These are phyloP conservation scores for Calonectria pseudoreteaudii DNA, from an alignment of 2,329 filamentous ascomycete species.

Conservation along the genomic window DNA sequence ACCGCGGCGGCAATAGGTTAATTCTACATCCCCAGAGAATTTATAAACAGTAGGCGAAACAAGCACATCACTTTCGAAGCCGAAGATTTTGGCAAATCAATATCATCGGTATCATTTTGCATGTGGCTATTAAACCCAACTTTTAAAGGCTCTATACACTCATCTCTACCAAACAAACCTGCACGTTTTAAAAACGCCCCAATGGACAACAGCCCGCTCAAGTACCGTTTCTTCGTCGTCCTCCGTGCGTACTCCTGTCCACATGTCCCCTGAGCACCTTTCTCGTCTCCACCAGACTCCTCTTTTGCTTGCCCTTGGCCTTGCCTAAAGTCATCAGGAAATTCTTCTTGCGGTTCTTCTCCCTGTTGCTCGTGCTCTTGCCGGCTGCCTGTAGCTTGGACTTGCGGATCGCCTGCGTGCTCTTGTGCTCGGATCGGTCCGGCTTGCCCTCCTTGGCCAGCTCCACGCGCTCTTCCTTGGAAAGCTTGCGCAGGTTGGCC, in stretches of 20 bases:
- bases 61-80: background rate
- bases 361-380: slow-evolving; percentile 97
- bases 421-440: slow-evolving; percentile 83
- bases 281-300: slow-evolving; percentile 87
- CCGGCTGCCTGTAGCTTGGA: slow-evolving; percentile 89
- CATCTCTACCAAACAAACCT: background rate
- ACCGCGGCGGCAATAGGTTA: background rate
- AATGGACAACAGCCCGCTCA: slow-evolving; percentile 26
- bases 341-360: slow-evolving; percentile 98
- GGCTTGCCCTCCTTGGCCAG: slow-evolving; percentile 86
- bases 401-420: slow-evolving; percentile 84
- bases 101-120: background rate
- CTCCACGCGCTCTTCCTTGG: slow-evolving; percentile 89
- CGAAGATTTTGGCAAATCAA: background rate
- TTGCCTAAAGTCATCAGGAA: slow-evolving; percentile 98
- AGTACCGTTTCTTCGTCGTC: slow-evolving; percentile 77
- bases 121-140: background rate
- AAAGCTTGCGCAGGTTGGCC: slow-evolving; percentile 82
- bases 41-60: background rate
- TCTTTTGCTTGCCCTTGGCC: slow-evolving; percentile 94
- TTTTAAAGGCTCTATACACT: background rate
- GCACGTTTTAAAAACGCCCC: background rate
- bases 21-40: background rate
- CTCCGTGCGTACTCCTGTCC: slow-evolving; percentile 85
- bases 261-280: slow-evolving; percentile 86